Percentiles rank a stretch among this genome's conserved stretches.
Conservation (phyloP, 257 asterid genomes). For the Fraxinus quadrangulata region DNA sequence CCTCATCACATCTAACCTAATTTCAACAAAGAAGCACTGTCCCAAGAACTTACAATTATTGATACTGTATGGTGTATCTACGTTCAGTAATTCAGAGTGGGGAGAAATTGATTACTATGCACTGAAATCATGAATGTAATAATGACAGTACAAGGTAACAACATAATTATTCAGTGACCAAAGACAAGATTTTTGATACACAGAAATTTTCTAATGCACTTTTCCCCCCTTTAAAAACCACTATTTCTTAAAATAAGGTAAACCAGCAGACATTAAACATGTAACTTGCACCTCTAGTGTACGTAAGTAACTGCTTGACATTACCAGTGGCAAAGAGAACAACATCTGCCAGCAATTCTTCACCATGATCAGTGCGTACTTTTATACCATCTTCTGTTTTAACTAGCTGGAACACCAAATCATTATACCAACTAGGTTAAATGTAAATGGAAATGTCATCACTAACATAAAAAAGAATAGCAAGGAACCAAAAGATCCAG, state of each 20-base stretch:
- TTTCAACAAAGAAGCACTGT: not conserved
- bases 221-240: not conserved
- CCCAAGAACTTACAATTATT: not conserved
- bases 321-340: constrained; percentile 99
- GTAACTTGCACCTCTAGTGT: not conserved
- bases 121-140: not conserved
- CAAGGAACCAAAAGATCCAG: constrained; percentile 13
- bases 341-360: constrained; percentile 82
- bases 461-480: not conserved
- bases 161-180: not conserved
- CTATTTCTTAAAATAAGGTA: not conserved
- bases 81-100: not conserved
- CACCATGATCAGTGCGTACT: constrained; percentile 81
- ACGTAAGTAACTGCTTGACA: constrained; percentile 12
- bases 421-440: constrained; percentile 13
- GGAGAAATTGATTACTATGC: not conserved
- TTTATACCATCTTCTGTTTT: constrained; percentile 76
- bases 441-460: constrained; percentile 9
- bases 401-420: constrained; percentile 61
- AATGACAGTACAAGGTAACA: not conserved
- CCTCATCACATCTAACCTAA: not conserved
- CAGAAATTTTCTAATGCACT: not conserved
- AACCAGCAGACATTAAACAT: not conserved
- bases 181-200: not conserved
- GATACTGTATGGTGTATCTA: not conserved